These are phyloP conservation scores for Diplotaxis tenuifolia DNA, from an alignment of 345 rosid genomes.

Conservation along the genomic window DNA sequence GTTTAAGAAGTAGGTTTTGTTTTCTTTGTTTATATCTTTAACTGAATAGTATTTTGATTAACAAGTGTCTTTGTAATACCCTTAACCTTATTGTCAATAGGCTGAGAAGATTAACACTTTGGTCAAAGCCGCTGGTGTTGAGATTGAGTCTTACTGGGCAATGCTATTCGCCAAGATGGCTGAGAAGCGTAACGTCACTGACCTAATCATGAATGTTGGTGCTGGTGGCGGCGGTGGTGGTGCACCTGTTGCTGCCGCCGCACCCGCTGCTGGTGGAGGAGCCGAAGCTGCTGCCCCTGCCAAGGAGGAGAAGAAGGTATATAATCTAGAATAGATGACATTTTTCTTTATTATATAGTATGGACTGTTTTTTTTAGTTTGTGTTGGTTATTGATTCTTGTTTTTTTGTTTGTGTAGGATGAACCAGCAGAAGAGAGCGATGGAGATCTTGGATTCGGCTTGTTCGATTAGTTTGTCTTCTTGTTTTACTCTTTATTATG, in stretches of 20 bases:
- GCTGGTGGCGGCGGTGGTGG: constrained; percentile 70
- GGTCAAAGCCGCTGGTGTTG: constrained; percentile 62
- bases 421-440: constrained; percentile 84
- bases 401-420: too few species aligned
- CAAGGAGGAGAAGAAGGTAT: constrained; percentile 70
- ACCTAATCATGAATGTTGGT: constrained; percentile 66
- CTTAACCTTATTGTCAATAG: constrained; percentile 33
- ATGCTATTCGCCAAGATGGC: constrained; percentile 73
- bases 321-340: too few species aligned
- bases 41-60: too few species aligned
- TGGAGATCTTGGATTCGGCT: constrained; percentile 80
- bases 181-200: constrained; percentile 62
- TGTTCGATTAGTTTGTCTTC: constrained; percentile 53
- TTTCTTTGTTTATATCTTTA: not conserved
- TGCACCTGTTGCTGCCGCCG: constrained; percentile 39
- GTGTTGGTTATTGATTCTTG: too few species aligned
- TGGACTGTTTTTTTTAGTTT: too few species aligned
- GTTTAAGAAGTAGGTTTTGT: too few species aligned
- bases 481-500: not conserved
- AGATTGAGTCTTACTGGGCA: constrained; percentile 80
- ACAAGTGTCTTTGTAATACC: too few species aligned
- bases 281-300: constrained; percentile 62
- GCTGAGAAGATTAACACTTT: constrained; percentile 68
- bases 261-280: constrained; percentile 46
- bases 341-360: too few species aligned